Conservation (phyloP, 2,329 filamentous ascomycete species). For the Verticillium nonalfalfae region DNA sequence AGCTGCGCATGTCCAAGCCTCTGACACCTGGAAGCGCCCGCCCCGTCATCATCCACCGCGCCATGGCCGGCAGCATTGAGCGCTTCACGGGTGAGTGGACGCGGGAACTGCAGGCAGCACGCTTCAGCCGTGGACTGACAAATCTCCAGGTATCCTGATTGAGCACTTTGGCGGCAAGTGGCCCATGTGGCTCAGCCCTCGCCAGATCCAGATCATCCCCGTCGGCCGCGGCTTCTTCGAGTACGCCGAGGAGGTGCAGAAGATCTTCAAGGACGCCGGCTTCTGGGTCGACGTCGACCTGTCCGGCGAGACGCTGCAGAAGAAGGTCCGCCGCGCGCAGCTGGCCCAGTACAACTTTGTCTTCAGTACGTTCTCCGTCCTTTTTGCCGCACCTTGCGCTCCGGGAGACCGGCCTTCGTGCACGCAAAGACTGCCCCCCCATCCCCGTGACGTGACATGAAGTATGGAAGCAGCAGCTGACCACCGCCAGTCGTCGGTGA, state of each 20-base stretch:
- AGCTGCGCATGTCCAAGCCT: slow-evolving; percentile 30
- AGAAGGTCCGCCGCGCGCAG: slow-evolving; percentile 82
- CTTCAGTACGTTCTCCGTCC: slow-evolving; percentile 48
- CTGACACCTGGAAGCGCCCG: slow-evolving; percentile 66
- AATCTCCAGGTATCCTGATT: slow-evolving; percentile 50
- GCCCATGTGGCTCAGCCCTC: slow-evolving; percentile 84
- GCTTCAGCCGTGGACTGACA: background rate
- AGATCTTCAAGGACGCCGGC: slow-evolving; percentile 58
- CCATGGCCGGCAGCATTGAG: slow-evolving; percentile 64
- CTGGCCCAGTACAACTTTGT: slow-evolving; percentile 80
- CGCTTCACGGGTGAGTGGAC: slow-evolving; percentile 26
- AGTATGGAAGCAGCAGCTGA: slow-evolving; percentile 5
- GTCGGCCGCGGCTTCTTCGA: slow-evolving; percentile 59
- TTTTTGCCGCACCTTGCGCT: too few species aligned
- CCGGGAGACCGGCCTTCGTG: too few species aligned
- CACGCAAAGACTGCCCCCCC: too few species aligned
- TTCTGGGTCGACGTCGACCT: slow-evolving; percentile 69
- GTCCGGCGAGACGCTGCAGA: slow-evolving; percentile 74
- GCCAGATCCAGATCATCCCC: slow-evolving; percentile 56
- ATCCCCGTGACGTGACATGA: too few species aligned
- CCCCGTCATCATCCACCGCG: slow-evolving; percentile 82
- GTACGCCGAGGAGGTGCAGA: slow-evolving; percentile 70
- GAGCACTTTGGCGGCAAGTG: slow-evolving; percentile 85
- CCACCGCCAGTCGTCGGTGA: slow-evolving; percentile 48
- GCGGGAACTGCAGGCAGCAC: background rate